A percentile compares a stretch with the other conserved stretches of the same genome.
These are phyloP conservation scores for Pythium aristosporum DNA, from an alignment of 352 stramenopile species.

Conservation along the genomic window DNA sequence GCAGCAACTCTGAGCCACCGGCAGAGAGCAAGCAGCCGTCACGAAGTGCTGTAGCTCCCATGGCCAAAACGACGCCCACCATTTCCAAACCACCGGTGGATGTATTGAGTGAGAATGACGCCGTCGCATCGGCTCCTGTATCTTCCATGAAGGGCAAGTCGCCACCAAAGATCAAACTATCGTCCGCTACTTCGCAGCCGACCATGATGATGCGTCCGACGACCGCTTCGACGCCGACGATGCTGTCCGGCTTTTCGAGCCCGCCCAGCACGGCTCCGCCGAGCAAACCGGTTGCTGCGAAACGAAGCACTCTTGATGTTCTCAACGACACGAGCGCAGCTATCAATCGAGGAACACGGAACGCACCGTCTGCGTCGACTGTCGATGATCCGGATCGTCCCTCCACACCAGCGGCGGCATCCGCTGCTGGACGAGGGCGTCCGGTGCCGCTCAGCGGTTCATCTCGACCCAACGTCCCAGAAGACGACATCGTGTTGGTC, in stretches of 20 bases:
- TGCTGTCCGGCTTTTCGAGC: constrained; percentile 5
- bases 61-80: constrained; percentile 29
- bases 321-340: constrained; percentile 56
- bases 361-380: not conserved
- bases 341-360: constrained; percentile 29
- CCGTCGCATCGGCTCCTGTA: constrained; percentile 18
- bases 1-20: not conserved
- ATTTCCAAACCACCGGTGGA: constrained; percentile 29
- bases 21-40: constrained; percentile 20
- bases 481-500: constrained; percentile 71
- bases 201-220: constrained; percentile 17
- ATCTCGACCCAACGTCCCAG: constrained; percentile 46
- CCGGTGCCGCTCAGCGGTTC: constrained; percentile 59
- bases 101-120: constrained; percentile 34
- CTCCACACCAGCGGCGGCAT: constrained; percentile 19
- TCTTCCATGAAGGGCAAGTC: constrained; percentile 34
- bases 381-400: constrained; percentile 21
- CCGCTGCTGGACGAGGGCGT: constrained; percentile 30
- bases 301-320: constrained; percentile 75
- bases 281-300: constrained; percentile 19
- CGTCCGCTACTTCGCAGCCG: not conserved
- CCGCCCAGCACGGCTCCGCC: not conserved
- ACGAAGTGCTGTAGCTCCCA: constrained; percentile 5
- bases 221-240: constrained; percentile 1
- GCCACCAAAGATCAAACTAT: constrained; percentile 25